These are phyloP conservation scores for Diaporthe eres DNA, from an alignment of 2,329 filamentous ascomycete genomes.

Conservation along the genomic window DNA sequence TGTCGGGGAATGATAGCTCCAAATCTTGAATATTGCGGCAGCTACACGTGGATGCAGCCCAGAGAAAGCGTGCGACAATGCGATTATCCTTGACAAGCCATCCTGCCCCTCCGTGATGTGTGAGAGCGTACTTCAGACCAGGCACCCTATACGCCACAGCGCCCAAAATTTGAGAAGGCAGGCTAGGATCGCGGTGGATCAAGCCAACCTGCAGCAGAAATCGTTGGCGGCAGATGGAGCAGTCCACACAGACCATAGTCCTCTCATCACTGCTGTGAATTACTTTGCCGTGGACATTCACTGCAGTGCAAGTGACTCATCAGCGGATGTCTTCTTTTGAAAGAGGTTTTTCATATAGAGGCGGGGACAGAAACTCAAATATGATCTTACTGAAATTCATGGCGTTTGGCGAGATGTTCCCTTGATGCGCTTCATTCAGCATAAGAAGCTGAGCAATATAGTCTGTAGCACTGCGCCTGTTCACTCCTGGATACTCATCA, in stretches of 20 bases:
- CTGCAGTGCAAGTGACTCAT: not conserved
- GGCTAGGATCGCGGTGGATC: slow-evolving; percentile 10
- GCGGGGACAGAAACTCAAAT: not conserved
- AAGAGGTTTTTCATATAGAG: not conserved
- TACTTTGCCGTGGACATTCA: not conserved
- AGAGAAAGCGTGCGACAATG: slow-evolving; percentile 37
- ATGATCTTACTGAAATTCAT: not conserved
- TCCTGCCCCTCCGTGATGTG: slow-evolving; percentile 18
- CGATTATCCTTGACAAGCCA: slow-evolving; percentile 26
- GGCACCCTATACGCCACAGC: not conserved
- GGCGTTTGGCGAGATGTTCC: not conserved
- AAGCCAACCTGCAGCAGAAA: slow-evolving; percentile 32
- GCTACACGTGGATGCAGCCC: slow-evolving; percentile 35
- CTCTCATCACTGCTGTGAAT: not conserved
- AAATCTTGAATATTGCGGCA: slow-evolving; percentile 38
- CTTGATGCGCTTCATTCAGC: not conserved
- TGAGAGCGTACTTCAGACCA: not conserved
- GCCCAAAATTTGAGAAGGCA: not conserved
- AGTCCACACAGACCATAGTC: slow-evolving; percentile 19
- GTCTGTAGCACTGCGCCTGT: not conserved
- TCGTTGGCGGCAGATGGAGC: not conserved
- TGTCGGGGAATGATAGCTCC: slow-evolving; percentile 17
- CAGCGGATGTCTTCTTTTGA: not conserved
- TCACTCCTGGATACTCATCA: not conserved
- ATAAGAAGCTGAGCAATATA: not conserved